Base-by-base conservation (phyloP, 371 early-diverging fungal species). In the Lichtheimia ramosa region DNA sequence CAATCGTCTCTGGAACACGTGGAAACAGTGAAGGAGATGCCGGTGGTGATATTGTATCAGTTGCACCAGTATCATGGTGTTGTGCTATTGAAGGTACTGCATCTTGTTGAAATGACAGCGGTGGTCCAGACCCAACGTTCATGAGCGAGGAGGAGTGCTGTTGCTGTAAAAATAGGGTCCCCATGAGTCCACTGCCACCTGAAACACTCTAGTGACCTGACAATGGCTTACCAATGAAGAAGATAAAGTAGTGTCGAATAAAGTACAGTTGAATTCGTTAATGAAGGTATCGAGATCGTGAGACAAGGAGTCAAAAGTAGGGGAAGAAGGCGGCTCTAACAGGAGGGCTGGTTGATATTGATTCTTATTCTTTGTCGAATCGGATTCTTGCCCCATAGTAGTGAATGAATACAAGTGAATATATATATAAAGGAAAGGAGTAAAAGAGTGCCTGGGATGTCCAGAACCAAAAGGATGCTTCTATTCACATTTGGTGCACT, bases 241-340 rank as follows among this genome's bases (percentile, higher is more conserved):
- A 34, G 34, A 10, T 8, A 34, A 34, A 34, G 34, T 34, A 34
- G 34, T 34, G 10, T 34, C 34, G 34, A 34, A 34, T 34, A 34
- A 34, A 34, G 34, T 34, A 8, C 34, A 34, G 10, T 34, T 42
- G 25, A 74, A 42, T 57, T 74, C 74, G 28, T 64, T 64, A 40
- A 74, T 74, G 52, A 71, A 74, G 42, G 60, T 63, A 50, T 74
- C 74, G 25, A 74, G 53, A 58, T 71, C 71, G 50, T 74, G 66
- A 48, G 48, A 74, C 10, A 74, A 56, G 10, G 71, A 69, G 54
- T 74, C 71, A n/a, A 74, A 49, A 28, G 66, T 62, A 34, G 74
- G 69, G 21, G 71, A 66, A 20, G 51, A n/a, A 6, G 46, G 46
- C 7, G 46, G 46, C 16, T 46, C 46, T n/a, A 18, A 46, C n/a